Conservation (phyloP, 768 basidiomycete genomes). For the Trametes elegans region DNA sequence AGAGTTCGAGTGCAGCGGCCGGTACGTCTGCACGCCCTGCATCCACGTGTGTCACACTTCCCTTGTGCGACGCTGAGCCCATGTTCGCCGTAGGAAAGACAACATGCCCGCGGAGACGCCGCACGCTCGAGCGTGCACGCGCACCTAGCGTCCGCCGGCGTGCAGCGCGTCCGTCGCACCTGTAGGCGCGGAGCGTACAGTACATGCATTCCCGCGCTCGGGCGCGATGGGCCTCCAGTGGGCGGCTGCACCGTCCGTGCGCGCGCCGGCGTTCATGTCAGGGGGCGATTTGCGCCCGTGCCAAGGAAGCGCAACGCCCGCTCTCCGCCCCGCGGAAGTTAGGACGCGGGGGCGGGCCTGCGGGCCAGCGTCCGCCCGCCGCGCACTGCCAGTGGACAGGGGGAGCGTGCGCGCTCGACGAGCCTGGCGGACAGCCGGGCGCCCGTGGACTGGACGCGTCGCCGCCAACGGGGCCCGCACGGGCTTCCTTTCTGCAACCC, state of each 20-base stretch:
- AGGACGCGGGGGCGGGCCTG: too few relatives aligned
- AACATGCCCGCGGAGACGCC: too few relatives aligned
- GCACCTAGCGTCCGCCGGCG: too few relatives aligned
- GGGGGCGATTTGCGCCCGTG: neutral
- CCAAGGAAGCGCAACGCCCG: neutral
- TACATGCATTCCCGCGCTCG: neutral
- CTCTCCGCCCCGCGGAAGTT: neutral
- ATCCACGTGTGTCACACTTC: constrained; percentile 11
- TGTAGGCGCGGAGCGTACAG: neutral
- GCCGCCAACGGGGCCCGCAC: too few relatives aligned
- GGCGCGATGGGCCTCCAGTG: neutral
- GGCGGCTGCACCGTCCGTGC: neutral
- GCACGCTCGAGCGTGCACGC: too few relatives aligned
- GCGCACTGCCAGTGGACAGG: constrained; percentile 5
- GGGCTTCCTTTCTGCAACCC: too few relatives aligned
- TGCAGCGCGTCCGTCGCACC: neutral
- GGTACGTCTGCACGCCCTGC: constrained; percentile 13
- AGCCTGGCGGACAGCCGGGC: constrained; percentile 6
- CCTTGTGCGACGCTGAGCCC: neutral
- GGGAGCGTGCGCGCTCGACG: too few relatives aligned
- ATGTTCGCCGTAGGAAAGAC: neutral
- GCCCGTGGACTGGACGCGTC: too few relatives aligned
- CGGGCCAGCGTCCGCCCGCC: too few relatives aligned
- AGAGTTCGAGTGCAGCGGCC: neutral
- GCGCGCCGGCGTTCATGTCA: neutral